Percentiles rank a stretch among this genome's conserved stretches.
These are phyloP conservation scores for Fusarium sp. DNA, from an alignment of 2,329 filamentous ascomycete species.

Conservation along the genomic window DNA sequence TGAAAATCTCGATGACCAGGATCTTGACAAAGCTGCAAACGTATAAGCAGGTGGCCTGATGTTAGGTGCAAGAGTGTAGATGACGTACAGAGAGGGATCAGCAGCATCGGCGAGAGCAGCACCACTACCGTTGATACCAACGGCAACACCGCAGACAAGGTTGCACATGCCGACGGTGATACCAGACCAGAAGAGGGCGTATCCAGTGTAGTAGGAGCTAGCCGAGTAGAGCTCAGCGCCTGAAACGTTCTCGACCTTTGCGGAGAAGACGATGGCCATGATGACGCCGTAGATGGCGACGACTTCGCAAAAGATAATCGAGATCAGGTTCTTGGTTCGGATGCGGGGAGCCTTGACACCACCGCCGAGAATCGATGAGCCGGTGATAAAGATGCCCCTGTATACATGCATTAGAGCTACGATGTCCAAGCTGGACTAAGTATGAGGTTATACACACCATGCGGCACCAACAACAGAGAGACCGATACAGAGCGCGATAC, in stretches of 20 bases:
- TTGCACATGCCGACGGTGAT: slow-evolving; percentile 96
- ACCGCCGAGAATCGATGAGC: slow-evolving; percentile 95
- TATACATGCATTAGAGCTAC: slow-evolving; percentile 32
- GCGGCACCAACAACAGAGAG: slow-evolving; percentile 96
- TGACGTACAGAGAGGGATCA: slow-evolving; percentile 83
- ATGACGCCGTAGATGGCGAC: slow-evolving; percentile 99
- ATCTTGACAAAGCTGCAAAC: slow-evolving; percentile 90
- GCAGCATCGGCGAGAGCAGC: slow-evolving; percentile 96
- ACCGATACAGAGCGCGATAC: slow-evolving; percentile 94
- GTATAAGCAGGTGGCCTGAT: slow-evolving; percentile 37
- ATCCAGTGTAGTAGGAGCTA: slow-evolving; percentile 92
- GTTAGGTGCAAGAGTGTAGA: neutral
- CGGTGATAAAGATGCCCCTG: slow-evolving; percentile 99
- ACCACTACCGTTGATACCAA: slow-evolving; percentile 97
- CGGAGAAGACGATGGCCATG: slow-evolving; percentile 98
- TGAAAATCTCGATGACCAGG: slow-evolving; percentile 99
- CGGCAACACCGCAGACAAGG: slow-evolving; percentile 92
- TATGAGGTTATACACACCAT: slow-evolving; percentile 72
- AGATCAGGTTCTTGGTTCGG: slow-evolving; percentile 99
- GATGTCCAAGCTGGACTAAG: slow-evolving; percentile 3
- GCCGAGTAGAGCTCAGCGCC: slow-evolving; percentile 75
- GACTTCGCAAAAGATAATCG: slow-evolving; percentile 99
- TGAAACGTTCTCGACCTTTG: slow-evolving; percentile 78
- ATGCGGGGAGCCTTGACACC: slow-evolving; percentile 97
- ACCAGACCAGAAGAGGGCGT: slow-evolving; percentile 94